Percentiles rank a stretch among this genome's conserved stretches.
phyloP scores from a whole-genome alignment of 805 yeast genomes.

The Geotrichum ghanense region DNA sequence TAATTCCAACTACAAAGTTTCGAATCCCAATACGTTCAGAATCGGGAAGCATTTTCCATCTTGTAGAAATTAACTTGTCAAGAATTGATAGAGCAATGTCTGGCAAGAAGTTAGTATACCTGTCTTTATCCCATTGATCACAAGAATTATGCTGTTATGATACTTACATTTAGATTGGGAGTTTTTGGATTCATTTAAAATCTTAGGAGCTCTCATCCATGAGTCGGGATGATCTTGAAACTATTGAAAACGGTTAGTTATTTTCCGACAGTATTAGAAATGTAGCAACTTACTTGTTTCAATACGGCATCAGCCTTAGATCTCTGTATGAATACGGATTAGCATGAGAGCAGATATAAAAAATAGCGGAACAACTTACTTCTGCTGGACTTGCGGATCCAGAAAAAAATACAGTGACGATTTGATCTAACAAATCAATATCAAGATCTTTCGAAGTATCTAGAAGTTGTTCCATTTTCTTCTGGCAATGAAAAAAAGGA shows the following conservation, averaged over 20 bases:
- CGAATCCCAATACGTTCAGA: slow-evolving; percentile 89
- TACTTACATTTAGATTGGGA: slow-evolving; percentile 69
- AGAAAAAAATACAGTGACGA: slow-evolving; percentile 73
- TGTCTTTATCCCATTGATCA: too few species aligned
- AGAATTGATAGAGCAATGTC: slow-evolving; percentile 76
- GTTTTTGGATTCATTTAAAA: slow-evolving; percentile 64
- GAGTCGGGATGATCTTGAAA: slow-evolving; percentile 93
- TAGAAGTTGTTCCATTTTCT: slow-evolving; percentile 68
- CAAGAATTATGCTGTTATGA: too few species aligned
- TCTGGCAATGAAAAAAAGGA: not conserved
- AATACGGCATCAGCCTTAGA: slow-evolving; percentile 29
- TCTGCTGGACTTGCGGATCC: slow-evolving; percentile 58
- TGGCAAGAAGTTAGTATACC: too few species aligned
- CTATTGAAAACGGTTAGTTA: slow-evolving; percentile 16
- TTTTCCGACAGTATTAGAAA: not conserved
- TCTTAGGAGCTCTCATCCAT: slow-evolving; percentile 89
- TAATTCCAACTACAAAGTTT: slow-evolving; percentile 88
- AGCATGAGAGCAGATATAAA: not conserved
- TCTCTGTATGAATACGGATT: slow-evolving; percentile 15
- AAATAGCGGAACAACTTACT: slow-evolving; percentile 14
- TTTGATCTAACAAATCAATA: slow-evolving; percentile 64
- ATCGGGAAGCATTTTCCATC: slow-evolving; percentile 87
- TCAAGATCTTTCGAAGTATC: slow-evolving; percentile 82
- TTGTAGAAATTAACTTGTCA: slow-evolving; percentile 78
- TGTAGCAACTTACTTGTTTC: slow-evolving; percentile 18